A percentile compares a stretch with the other conserved stretches of the same genome.
Conservation (phyloP, 2,329 filamentous ascomycete genomes). For the Calonectria pseudoturangicola region DNA sequence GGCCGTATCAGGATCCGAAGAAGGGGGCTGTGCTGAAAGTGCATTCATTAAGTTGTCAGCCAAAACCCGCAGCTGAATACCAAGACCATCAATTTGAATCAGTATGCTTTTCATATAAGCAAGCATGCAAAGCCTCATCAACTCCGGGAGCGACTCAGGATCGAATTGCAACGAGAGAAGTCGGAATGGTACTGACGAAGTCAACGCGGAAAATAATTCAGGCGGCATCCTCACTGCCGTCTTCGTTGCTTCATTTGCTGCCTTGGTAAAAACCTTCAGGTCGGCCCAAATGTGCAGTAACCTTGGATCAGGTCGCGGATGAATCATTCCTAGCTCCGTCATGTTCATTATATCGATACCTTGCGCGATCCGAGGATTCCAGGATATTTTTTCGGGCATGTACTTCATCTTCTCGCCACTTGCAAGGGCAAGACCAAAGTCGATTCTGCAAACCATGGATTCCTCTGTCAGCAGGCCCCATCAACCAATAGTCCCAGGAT, state of each 20-base stretch:
- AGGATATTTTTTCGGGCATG: conserved; percentile 35
- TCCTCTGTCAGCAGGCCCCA: neutral
- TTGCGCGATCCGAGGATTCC: conserved; percentile 38
- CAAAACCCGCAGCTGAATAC: conserved; percentile 29
- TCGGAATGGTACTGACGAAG: conserved; percentile 50
- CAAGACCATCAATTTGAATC: conserved; percentile 40
- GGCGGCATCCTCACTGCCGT: conserved; percentile 45
- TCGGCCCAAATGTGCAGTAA: conserved; percentile 51
- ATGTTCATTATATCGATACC: conserved; percentile 7
- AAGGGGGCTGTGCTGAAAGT: conserved; percentile 28
- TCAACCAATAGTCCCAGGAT: too few relatives aligned
- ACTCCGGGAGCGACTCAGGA: conserved; percentile 33
- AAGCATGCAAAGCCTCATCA: conserved; percentile 50
- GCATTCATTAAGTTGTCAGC: neutral
- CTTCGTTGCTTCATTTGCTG: conserved; percentile 48
- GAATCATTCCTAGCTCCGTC: conserved; percentile 37
- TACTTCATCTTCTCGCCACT: conserved; percentile 36
- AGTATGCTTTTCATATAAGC: conserved; percentile 50
- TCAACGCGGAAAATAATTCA: conserved; percentile 45
- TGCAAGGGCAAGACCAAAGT: conserved; percentile 40
- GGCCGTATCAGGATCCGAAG: conserved; percentile 15
- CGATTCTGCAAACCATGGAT: conserved; percentile 21
- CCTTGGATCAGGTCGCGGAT: conserved; percentile 40
- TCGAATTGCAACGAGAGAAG: conserved; percentile 47
- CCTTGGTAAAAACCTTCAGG: conserved; percentile 48